Evolutionary conservation across 768 basidiomycete species (phyloP), one percentile per base, ranked within the genome.

Genomic region (Fomitopsis pulvina): DNA sequence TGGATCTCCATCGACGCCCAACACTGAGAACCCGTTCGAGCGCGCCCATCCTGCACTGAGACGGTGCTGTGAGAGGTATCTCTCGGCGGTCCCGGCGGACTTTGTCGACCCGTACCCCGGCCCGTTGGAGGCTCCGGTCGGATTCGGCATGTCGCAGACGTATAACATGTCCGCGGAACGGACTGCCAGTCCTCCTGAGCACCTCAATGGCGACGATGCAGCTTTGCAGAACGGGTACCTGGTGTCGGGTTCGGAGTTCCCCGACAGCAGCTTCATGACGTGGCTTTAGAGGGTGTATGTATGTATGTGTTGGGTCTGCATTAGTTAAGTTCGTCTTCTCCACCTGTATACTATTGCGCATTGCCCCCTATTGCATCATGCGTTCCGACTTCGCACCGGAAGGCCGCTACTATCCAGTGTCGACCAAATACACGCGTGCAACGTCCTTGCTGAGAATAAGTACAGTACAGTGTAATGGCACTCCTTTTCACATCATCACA

Each of bases 191-290:
- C 41, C 29, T 6, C 30, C 24, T 25, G 39, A 37, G 44, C 32
- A 27, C n/a, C 26, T 10, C 25, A 42, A 47, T 2, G 24, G 25
- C 7, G 52, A 20, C 4, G 32, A 37, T 4, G 27, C 37, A 3
- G 29, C 46, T 20, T 24, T 43, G 44, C 28, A 42, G 21, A 38
- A 29, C 29, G 53, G 37, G 34, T 47, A 46, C 42, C 50, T 50
- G 50, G 39, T 50, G 53, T 42, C 54, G 27, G 51, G 54, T 42
- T 40, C 55, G 29, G 62, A 61, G 45, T 61, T 59, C 27, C 52
- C 48, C 51, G 63, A 62, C 22, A 58, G 55, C 45, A 52, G 54
- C 27, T 64, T 60, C 60, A 64, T 64, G 63, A 62, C 56, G 45
- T 64, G 60, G 60, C 54, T 60, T 38, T 62, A 22, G 4, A 24